A percentile compares a stretch with the other conserved stretches of the same genome.
Evolutionary conservation across 1,284 basidiomycete genomes (phyloP).

Genomic region (Megacollybia platyphylla): DNA sequence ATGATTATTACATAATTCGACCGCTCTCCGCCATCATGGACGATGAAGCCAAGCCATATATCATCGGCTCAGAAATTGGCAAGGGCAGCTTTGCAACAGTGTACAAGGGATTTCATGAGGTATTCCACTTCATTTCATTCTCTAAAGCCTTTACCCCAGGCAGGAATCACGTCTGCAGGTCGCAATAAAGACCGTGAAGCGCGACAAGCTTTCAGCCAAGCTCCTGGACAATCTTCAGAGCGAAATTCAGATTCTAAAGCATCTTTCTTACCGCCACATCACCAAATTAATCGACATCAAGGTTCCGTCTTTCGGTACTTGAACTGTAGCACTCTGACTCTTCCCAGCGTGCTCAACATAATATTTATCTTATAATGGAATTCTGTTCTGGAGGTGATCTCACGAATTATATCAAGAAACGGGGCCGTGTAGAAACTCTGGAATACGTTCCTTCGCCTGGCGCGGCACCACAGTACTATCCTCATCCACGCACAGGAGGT

Average conservation of each 20-base stretch:
- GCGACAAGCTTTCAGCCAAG: slow-evolving; percentile 82
- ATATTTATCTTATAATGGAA: slow-evolving; percentile 98
- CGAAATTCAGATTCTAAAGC: slow-evolving; percentile 96
- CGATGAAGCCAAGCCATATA: slow-evolving; percentile 59
- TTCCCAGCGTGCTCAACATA: slow-evolving; percentile 72
- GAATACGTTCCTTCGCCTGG: slow-evolving; percentile 65
- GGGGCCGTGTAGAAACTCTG: slow-evolving; percentile 75
- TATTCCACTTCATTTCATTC: slow-evolving; percentile 20
- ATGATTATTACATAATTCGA: background rate
- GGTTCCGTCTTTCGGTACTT: background rate
- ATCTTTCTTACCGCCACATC: slow-evolving; percentile 86
- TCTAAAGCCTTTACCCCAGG: slow-evolving; percentile 17
- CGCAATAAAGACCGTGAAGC: slow-evolving; percentile 93
- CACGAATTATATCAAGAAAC: slow-evolving; percentile 91
- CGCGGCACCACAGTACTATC: slow-evolving; percentile 69
- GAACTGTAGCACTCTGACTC: background rate
- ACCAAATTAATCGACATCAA: slow-evolving; percentile 91
- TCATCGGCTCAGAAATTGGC: slow-evolving; percentile 62
- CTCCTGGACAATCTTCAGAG: slow-evolving; percentile 94
- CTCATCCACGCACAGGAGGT: slow-evolving; percentile 85
- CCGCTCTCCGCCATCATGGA: slow-evolving; percentile 12
- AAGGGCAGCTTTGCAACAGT: slow-evolving; percentile 96
- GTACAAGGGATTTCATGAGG: slow-evolving; percentile 85
- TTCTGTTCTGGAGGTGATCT: slow-evolving; percentile 95
- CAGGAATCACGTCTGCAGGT: slow-evolving; percentile 64